Percentiles rank a stretch among this genome's conserved stretches.
Evolutionary conservation across 345 rosid species (phyloP).

Genomic region (Citrus hindsii): DNA sequence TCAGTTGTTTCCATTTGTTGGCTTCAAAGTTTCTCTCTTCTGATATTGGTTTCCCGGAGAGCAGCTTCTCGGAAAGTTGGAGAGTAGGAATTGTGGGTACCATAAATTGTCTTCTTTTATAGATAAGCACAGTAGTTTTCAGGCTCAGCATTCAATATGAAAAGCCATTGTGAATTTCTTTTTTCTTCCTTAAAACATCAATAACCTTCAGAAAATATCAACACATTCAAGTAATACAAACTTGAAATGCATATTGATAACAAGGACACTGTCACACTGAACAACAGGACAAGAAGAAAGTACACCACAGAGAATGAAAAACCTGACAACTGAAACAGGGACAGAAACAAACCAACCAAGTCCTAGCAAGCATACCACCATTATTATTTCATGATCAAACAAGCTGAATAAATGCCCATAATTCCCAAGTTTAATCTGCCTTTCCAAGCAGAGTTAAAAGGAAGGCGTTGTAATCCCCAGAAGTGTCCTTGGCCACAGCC

Average conservation of each 20-base stretch:
- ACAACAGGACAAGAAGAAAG: neutral
- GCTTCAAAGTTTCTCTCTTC: neutral
- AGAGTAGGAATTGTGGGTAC: neutral
- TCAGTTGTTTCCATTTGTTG: neutral
- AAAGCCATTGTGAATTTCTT: too few relatives aligned
- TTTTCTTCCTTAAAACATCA: neutral
- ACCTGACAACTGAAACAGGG: neutral
- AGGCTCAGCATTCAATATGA: too few relatives aligned
- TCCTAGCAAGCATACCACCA: neutral
- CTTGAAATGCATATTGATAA: neutral
- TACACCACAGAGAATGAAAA: neutral
- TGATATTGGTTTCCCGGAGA: too few relatives aligned
- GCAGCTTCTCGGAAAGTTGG: too few relatives aligned
- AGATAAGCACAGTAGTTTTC: too few relatives aligned
- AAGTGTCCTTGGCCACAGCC: slow-evolving; percentile 53
- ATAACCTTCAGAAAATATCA: neutral
- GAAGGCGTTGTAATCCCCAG: slow-evolving; percentile 53
- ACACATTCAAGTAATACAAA: neutral
- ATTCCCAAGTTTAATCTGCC: slow-evolving; percentile 15
- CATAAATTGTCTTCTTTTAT: neutral
- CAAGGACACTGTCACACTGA: neutral
- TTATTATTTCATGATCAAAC: neutral
- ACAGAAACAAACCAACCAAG: slow-evolving; percentile 9
- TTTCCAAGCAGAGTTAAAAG: slow-evolving; percentile 55
- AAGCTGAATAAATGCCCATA: neutral